Evolutionary conservation across 345 rosid genomes (phyloP), one percentile per base, ranked within the genome.

Genomic region (Garcia nutans): DNA sequence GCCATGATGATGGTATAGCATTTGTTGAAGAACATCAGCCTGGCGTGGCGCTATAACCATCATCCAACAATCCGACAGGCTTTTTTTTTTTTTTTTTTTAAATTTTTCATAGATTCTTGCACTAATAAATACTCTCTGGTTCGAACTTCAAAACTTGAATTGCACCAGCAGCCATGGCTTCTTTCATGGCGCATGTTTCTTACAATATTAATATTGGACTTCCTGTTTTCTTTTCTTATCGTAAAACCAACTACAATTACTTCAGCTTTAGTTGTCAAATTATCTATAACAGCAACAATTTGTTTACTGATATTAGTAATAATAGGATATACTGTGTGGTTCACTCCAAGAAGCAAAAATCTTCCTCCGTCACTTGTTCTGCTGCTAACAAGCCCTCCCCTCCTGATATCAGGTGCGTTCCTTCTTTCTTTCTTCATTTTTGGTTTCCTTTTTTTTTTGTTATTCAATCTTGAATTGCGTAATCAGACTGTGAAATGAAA

Each of bases 301-400:
- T 16, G 28, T 75, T 80, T 56, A 19, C 45, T 54, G 56, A 52
- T 55, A 65, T 76, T 50, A 2, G 13, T 62, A 8, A 54, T 62
- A 47, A 23, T 49, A 24, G 16, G 45, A 54, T 23, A 20, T 47
- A 63, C 31, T 3, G 22, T 16, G 59, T 17, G 62, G 41, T 58
- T 3, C 23, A 24, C 28, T 56, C 28, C 19, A 74, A 74, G 23
- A 79, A 42, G 50, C 82, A 19, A n/a, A 62, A 64, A 1, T 12
- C 22, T 57, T 58, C 83, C 64, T 73, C 58, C 42, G 74, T 78
- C 50, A 71, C 82, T 28, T 89, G 92, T 78, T 89, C 84, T 54
- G 91, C 93, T 31, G 74, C 90, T 15, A 84, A 90, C 66, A 86
- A 86, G 68, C 87, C 94, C 12, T 84, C 89, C 62, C 59, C 89